Percentiles rank a stretch among this genome's conserved stretches.
Conservation (phyloP, 345 rosid genomes). For the Linum lewisii region DNA sequence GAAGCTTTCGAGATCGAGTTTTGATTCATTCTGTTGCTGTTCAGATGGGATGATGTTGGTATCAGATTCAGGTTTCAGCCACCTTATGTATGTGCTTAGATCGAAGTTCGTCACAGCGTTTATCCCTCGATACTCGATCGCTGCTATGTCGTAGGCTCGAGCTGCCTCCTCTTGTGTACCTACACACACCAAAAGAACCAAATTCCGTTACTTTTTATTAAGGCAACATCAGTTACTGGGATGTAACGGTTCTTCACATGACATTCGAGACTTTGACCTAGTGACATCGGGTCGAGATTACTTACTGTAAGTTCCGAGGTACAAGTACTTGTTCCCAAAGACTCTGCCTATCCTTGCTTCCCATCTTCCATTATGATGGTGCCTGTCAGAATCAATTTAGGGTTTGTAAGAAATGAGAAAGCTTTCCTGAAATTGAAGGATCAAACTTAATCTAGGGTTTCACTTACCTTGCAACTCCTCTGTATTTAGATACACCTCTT, state of each 20-base stretch:
- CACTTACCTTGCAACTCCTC: constrained; percentile 36
- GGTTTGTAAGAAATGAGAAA: too few species aligned
- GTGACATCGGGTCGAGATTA: not conserved
- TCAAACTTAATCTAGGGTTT: too few species aligned
- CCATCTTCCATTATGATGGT: constrained; percentile 80
- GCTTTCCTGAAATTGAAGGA: too few species aligned
- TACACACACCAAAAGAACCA: constrained; percentile 2
- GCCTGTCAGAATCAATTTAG: constrained; percentile 26
- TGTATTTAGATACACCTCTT: constrained; percentile 33
- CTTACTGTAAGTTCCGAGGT: constrained; percentile 58
- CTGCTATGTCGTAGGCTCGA: constrained; percentile 42
- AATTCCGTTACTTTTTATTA: not conserved
- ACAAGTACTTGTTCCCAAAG: constrained; percentile 63
- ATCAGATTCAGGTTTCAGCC: constrained; percentile 30
- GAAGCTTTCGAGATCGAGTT: constrained; percentile 6
- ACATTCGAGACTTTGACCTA: not conserved
- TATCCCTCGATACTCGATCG: constrained; percentile 44
- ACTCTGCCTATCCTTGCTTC: constrained; percentile 76
- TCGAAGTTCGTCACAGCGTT: constrained; percentile 51
- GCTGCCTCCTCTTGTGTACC: constrained; percentile 53
- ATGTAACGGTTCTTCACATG: not conserved
- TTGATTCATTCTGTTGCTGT: constrained; percentile 8
- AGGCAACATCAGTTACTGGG: too few species aligned
- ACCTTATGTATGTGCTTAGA: constrained; percentile 35
- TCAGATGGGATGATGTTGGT: constrained; percentile 1